A percentile compares a stretch with the other conserved stretches of the same genome.
Evolutionary conservation across 2,329 filamentous ascomycete genomes (phyloP).

Genomic region (Ceratocystis harringtonii): DNA sequence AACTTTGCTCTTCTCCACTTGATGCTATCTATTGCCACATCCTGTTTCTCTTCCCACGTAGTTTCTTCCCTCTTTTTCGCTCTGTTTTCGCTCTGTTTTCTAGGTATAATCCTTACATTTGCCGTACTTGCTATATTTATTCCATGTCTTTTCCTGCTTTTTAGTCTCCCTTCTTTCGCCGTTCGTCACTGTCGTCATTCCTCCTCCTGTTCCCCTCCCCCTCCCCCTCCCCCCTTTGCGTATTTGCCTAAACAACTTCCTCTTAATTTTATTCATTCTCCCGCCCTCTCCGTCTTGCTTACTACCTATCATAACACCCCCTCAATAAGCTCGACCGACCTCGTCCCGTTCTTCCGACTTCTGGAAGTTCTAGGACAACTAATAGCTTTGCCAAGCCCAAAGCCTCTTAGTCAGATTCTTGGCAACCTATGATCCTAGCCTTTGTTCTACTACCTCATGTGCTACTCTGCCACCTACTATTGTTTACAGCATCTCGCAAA

Average conservation of each 20-base stretch:
- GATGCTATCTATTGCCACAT: not conserved
- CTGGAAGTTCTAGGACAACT: conserved; percentile 12
- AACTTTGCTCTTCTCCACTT: not conserved
- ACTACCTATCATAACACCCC: not conserved
- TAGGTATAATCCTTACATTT: not conserved
- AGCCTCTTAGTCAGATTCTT: not conserved
- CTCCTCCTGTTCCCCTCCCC: not conserved
- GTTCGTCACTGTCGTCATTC: not conserved
- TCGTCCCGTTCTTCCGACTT: not conserved
- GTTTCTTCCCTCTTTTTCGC: not conserved
- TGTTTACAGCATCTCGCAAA: conserved; percentile 1
- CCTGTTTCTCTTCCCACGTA: not conserved
- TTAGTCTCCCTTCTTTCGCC: not conserved
- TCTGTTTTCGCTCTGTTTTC: not conserved
- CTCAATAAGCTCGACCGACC: not conserved
- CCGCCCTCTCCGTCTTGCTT: not conserved
- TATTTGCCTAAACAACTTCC: too few relatives aligned
- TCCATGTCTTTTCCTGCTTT: not conserved
- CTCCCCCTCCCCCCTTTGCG: not conserved
- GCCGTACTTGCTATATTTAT: not conserved
- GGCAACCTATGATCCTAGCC: not conserved
- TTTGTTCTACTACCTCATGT: not conserved
- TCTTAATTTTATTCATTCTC: not conserved
- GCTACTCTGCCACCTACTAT: conserved; percentile 3
- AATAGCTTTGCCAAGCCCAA: conserved; percentile 15